Percentiles rank a stretch among this genome's conserved stretches.
These are phyloP conservation scores for Didymella arachidicola DNA, from an alignment of 2,329 filamentous ascomycete genomes.

Conservation along the genomic window DNA sequence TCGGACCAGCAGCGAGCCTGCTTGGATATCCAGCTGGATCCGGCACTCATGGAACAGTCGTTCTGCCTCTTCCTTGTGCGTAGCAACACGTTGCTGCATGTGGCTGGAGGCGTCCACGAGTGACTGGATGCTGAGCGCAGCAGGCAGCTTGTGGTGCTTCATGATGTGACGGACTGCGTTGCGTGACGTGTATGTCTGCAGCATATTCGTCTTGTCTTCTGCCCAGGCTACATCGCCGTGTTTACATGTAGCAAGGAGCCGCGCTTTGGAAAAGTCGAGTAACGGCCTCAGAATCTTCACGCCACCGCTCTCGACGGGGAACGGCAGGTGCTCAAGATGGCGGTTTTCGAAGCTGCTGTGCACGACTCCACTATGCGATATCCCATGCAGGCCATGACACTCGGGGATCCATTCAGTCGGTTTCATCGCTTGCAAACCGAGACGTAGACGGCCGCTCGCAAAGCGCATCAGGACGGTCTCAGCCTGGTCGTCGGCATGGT, in stretches of 20 bases:
- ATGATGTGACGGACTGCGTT: conserved; percentile 80
- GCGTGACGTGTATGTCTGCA: conserved; percentile 76
- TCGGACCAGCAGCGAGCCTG: conserved; percentile 45
- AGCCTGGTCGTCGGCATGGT: conserved; percentile 89
- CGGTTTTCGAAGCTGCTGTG: background rate
- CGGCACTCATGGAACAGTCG: conserved; percentile 60
- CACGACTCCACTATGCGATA: conserved; percentile 57
- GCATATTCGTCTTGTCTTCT: conserved; percentile 83
- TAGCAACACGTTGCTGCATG: conserved; percentile 63
- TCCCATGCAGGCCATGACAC: conserved; percentile 76
- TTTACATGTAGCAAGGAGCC: conserved; percentile 77
- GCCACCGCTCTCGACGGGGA: conserved; percentile 68
- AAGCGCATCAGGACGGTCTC: conserved; percentile 89
- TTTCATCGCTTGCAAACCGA: conserved; percentile 76
- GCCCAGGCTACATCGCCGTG: conserved; percentile 75
- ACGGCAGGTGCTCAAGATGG: background rate
- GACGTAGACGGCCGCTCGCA: conserved; percentile 68
- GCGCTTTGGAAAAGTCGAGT: conserved; percentile 73
- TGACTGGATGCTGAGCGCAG: conserved; percentile 67
- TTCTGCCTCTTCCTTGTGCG: conserved; percentile 62
- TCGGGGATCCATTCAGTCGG: conserved; percentile 77
- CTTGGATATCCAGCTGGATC: conserved; percentile 55
- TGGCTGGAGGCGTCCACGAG: conserved; percentile 60
- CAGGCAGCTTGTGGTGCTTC: conserved; percentile 67
- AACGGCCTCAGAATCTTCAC: conserved; percentile 74